Evolutionary conservation across 2,329 filamentous ascomycete species (phyloP).

Genomic region (Trichoderma simmonsii): DNA sequence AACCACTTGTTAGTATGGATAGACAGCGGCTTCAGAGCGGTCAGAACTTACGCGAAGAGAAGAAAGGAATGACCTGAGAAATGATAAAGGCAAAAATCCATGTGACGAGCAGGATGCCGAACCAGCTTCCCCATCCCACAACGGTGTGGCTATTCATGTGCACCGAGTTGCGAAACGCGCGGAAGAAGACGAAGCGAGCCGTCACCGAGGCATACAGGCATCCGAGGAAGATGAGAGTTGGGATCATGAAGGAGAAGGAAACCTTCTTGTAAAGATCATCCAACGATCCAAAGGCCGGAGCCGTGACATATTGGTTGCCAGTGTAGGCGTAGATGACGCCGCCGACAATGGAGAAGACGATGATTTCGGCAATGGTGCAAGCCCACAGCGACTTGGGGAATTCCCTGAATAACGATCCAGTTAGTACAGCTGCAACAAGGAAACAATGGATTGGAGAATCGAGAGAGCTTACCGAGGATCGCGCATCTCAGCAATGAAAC

Average conservation of each 20-base stretch:
- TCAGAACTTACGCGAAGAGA: constrained; percentile 61
- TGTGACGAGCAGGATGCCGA: constrained; percentile 62
- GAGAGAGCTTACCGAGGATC: constrained; percentile 46
- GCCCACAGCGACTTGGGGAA: constrained; percentile 92
- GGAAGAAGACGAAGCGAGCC: constrained; percentile 88
- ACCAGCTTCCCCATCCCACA: constrained; percentile 77
- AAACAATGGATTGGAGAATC: neutral
- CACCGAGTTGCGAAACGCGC: constrained; percentile 72
- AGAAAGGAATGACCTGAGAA: constrained; percentile 90
- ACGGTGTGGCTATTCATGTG: constrained; percentile 81
- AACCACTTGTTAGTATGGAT: neutral
- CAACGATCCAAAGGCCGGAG: constrained; percentile 83
- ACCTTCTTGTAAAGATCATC: constrained; percentile 80
- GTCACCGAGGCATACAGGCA: constrained; percentile 89
- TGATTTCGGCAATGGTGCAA: constrained; percentile 82
- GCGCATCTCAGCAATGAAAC: constrained; percentile 93
- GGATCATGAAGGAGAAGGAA: constrained; percentile 92
- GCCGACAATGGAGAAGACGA: constrained; percentile 82
- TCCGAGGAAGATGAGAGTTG: constrained; percentile 87
- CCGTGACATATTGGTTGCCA: constrained; percentile 83
- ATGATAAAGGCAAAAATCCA: constrained; percentile 94
- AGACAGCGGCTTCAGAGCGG: neutral
- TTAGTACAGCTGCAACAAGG: constrained; percentile 5
- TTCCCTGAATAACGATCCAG: constrained; percentile 55
- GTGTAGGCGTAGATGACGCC: constrained; percentile 81